Evolutionary conservation across 192 early-diverging fungal genomes (phyloP), one percentile per base, ranked within the genome.

Genomic region (Coemansia sp.): DNA sequence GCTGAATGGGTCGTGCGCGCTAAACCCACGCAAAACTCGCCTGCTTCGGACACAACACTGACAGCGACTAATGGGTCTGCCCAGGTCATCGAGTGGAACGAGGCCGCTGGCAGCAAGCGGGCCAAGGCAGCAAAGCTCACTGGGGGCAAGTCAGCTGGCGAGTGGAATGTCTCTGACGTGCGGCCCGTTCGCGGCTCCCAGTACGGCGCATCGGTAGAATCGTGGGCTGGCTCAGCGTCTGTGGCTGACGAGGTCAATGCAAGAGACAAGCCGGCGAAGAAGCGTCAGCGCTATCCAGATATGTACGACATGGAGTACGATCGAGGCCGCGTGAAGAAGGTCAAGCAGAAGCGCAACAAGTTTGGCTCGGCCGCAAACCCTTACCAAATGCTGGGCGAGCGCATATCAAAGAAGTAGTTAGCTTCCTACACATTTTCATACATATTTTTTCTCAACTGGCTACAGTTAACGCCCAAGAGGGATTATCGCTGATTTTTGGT

Each of bases 261-360:
- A 42, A 64, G 14, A 59, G 71, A 10, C 36, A 70, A 76, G 31
- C 39, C 77, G 7, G 56, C 85, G 8, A 81, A 76, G 66, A 80
- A 77, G 38, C 67, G 84, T 36, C 82, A 84, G 45, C 83, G 79
- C 42, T 87, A 84, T 39, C 78, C 81, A 8, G 86, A 87, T 51
- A 79, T 73, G 43, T 89, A 88, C 50, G 88, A 92, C 62, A 60
- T 86, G 16, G 90, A 90, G 31, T 92, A 92, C 68, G 90, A 92
- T 67, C 86, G 86, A 40, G 90, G 90, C 26, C 87, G 87, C 56
- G 62, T 84, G 31, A 92, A 92, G 66, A 92, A 90, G 83, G 74
- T 89, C 63, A 91, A 90, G 80, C 75, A 74, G 63, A 82, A 85
- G 55, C 65, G 40, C 66, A 62, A 71, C 66, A 64, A 62, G 50